Percentiles rank a stretch among this genome's conserved stretches.
These are phyloP conservation scores for Lachnellula subtilissima DNA, from an alignment of 2,329 filamentous ascomycete species.

Conservation along the genomic window DNA sequence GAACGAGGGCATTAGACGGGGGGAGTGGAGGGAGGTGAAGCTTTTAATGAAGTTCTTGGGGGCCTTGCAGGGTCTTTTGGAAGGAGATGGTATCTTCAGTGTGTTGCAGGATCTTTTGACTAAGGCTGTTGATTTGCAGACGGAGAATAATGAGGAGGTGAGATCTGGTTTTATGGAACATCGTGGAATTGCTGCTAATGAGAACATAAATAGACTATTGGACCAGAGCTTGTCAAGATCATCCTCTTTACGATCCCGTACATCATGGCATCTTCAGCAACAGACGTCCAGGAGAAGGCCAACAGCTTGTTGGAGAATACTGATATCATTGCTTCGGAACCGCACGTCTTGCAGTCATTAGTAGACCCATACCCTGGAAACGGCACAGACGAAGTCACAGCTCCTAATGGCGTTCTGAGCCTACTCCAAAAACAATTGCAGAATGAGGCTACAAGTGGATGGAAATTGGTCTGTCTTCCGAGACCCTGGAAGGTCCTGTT, in stretches of 20 bases:
- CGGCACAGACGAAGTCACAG: slow-evolving; percentile 55
- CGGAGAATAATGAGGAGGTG: slow-evolving; percentile 87
- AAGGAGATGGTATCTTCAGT: slow-evolving; percentile 80
- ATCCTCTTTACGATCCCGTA: slow-evolving; percentile 94
- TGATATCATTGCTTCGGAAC: slow-evolving; percentile 86
- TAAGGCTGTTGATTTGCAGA: slow-evolving; percentile 88
- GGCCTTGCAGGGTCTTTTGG: slow-evolving; percentile 74
- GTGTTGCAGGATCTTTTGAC: slow-evolving; percentile 86
- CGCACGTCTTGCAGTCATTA: slow-evolving; percentile 76
- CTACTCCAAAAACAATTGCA: slow-evolving; percentile 84
- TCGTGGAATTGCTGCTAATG: slow-evolving; percentile 6
- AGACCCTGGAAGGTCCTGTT: slow-evolving; percentile 62
- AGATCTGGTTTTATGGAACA: slow-evolving; percentile 34
- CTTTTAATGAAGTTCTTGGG: slow-evolving; percentile 82
- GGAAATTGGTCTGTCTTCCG: slow-evolving; percentile 68
- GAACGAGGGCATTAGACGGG: slow-evolving; percentile 63
- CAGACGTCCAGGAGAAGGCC: slow-evolving; percentile 67
- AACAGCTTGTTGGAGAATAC: slow-evolving; percentile 84
- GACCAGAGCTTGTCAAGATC: slow-evolving; percentile 90
- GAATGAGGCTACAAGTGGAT: slow-evolving; percentile 66
- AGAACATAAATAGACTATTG: slow-evolving; percentile 47
- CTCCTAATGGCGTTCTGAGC: slow-evolving; percentile 68
- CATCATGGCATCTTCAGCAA: slow-evolving; percentile 68
- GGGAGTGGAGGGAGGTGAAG: slow-evolving; percentile 89
- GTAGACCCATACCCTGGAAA: slow-evolving; percentile 79